These are phyloP conservation scores for Candida nanaspora DNA, from an alignment of 805 yeast species.

Conservation along the genomic window DNA sequence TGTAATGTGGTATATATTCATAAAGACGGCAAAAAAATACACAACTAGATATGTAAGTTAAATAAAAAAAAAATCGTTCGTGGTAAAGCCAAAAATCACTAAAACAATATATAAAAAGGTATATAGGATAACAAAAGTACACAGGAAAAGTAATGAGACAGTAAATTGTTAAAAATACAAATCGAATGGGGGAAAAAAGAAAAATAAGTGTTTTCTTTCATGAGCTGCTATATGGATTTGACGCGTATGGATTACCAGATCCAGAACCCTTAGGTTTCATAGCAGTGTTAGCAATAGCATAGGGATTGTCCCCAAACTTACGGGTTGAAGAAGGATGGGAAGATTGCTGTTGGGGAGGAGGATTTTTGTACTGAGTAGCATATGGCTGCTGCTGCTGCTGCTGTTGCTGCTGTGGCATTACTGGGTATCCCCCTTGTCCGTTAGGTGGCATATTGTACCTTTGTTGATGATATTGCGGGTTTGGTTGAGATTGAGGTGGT, in stretches of 20 bases:
- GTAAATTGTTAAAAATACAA: neutral
- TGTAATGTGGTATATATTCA: too few species aligned
- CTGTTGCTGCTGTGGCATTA: neutral
- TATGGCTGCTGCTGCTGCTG: neutral
- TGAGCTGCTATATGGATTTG: neutral
- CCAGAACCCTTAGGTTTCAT: conserved; percentile 1
- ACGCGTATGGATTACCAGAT: conserved; percentile 4
- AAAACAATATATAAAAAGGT: too few species aligned
- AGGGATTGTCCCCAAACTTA: conserved; percentile 11
- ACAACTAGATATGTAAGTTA: too few species aligned
- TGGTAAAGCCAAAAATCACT: too few species aligned
- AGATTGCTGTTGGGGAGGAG: conserved; percentile 3
- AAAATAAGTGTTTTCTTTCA: neutral
- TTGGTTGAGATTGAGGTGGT: conserved; percentile 8
- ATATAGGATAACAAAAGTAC: too few species aligned
- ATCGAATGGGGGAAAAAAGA: neutral
- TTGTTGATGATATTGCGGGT: conserved; percentile 3
- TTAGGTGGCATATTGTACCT: neutral
- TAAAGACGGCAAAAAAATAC: too few species aligned
- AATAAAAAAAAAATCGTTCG: too few species aligned
- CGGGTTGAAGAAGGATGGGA: conserved; percentile 7
- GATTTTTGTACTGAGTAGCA: conserved; percentile 1
- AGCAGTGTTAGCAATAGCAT: conserved; percentile 14
- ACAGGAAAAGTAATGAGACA: neutral
- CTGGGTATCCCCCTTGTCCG: neutral